Evolutionary conservation across 2,329 filamentous ascomycete species (phyloP), one percentile per base, ranked within the genome.

Genomic region (Fusarium sp.): DNA sequence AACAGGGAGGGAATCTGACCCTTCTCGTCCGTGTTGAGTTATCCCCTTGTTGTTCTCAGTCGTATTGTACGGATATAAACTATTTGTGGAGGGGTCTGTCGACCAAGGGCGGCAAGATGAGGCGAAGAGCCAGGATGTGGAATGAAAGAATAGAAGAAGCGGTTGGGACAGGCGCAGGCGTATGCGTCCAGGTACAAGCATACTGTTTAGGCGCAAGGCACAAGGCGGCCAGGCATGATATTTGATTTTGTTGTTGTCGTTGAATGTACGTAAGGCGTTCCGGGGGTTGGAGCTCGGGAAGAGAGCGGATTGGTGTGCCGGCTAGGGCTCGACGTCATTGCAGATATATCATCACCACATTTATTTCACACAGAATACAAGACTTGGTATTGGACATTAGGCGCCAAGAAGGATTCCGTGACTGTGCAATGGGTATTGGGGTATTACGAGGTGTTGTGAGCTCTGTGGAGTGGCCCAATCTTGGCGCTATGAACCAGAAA

Each of bases 221-320:
- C 52, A 60, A 72, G 60, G 48, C 63, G 57, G 23, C 23, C 51
- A 52, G 59, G 63, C 40, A 65, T 64, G 52, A 47, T 41, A 62
- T 58, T 62, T 65, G 62, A 62, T 65, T 60, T 66, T 56, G 51
- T 59, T 60, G 56, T 61, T 60, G 52, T 73, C 43, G 56, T 70
- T 66, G 54, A 65, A 68, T 74, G 70, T 75, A 74, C 63, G 71
- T 66, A 74, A 74, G 73, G 73, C 71, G 73, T 75, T 75, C 48
- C 58, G 64, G 73, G 54, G 59, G 61, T 57, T 63, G 48, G 53
- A 50, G 41, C 43, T 44, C 39, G 52, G 62, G 61, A 65, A 34
- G 27, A 23, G 23, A 23, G 31, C 31, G 46, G 55, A 51, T 62
- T 51, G 61, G 54, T 41, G 43, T 41, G 43, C 43, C 50, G 61